Conservation (phyloP, 2,329 filamentous ascomycete genomes). For the Leptosphaerulina australis region DNA sequence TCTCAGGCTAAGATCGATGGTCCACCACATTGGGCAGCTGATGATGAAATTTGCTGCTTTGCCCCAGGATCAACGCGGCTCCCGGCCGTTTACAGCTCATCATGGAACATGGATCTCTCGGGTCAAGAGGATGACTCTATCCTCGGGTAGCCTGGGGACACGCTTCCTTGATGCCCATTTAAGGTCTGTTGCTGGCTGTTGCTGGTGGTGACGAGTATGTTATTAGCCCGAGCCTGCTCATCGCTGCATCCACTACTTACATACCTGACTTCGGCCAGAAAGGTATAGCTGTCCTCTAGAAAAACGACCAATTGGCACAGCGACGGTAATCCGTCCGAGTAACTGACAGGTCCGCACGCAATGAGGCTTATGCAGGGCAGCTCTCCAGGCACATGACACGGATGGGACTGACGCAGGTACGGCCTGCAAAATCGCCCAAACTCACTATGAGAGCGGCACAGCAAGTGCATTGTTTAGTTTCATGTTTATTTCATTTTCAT, state of each 20-base stretch:
- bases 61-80: slow-evolving; percentile 16
- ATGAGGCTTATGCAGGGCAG: slow-evolving; percentile 27
- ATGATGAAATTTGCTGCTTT: slow-evolving; percentile 11
- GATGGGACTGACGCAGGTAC: slow-evolving; percentile 24
- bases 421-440: neutral
- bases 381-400: slow-evolving; percentile 1
- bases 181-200: neutral
- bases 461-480: neutral
- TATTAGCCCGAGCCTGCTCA: slow-evolving; percentile 5
- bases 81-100: slow-evolving; percentile 5
- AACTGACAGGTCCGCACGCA: slow-evolving; percentile 18
- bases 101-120: slow-evolving; percentile 8
- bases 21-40: slow-evolving; percentile 6
- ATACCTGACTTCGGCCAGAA: neutral
- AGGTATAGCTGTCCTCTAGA: neutral
- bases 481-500: neutral
- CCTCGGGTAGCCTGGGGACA: slow-evolving; percentile 10
- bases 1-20: neutral
- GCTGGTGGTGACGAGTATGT: slow-evolving; percentile 7
- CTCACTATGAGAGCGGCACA: neutral
- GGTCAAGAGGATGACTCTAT: slow-evolving; percentile 1
- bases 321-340: slow-evolving; percentile 12
- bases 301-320: slow-evolving; percentile 20
- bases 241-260: neutral
- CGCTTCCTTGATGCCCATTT: slow-evolving; percentile 2